phyloP scores from a whole-genome alignment of 2,329 filamentous ascomycete species.

The Verticillium zaregamsianum region DNA sequence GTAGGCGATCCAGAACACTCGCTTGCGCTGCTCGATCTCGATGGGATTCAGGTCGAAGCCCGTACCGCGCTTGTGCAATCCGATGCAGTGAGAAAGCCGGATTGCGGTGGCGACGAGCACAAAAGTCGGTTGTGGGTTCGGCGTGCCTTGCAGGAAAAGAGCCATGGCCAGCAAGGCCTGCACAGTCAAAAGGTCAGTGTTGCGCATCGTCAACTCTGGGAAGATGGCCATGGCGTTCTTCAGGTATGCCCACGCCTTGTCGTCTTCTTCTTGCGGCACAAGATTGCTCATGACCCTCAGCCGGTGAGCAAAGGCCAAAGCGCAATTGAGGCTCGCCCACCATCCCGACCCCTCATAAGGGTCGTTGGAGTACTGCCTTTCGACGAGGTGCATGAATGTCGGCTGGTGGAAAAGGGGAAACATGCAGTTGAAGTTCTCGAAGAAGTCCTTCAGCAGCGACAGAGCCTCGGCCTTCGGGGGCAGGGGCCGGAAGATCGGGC shows the following conservation, averaged over 20 bases:
- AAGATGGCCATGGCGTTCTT: constrained; percentile 96
- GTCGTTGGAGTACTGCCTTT: constrained; percentile 87
- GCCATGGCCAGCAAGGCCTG: constrained; percentile 93
- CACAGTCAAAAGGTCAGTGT: constrained; percentile 90
- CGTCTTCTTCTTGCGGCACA: constrained; percentile 84
- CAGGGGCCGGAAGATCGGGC: constrained; percentile 76
- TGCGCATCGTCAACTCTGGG: constrained; percentile 89
- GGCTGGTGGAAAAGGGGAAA: constrained; percentile 96
- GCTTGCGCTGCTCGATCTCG: constrained; percentile 82
- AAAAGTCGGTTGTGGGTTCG: constrained; percentile 92
- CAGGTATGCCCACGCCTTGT: constrained; percentile 90
- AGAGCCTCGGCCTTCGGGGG: constrained; percentile 84
- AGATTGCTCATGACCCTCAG: constrained; percentile 94
- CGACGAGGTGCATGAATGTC: constrained; percentile 96
- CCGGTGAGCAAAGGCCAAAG: constrained; percentile 86
- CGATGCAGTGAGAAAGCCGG: constrained; percentile 86
- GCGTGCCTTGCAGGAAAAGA: constrained; percentile 91
- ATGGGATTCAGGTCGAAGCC: constrained; percentile 91
- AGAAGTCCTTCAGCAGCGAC: constrained; percentile 87
- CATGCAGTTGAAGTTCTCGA: constrained; percentile 99
- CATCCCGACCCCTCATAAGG: constrained; percentile 94
- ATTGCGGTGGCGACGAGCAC: constrained; percentile 89
- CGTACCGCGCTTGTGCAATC: constrained; percentile 87
- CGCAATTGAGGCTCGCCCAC: constrained; percentile 97
- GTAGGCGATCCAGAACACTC: constrained; percentile 64